These are phyloP conservation scores for Colletotrichum navitas DNA, from an alignment of 2,329 filamentous ascomycete genomes.

Conservation along the genomic window DNA sequence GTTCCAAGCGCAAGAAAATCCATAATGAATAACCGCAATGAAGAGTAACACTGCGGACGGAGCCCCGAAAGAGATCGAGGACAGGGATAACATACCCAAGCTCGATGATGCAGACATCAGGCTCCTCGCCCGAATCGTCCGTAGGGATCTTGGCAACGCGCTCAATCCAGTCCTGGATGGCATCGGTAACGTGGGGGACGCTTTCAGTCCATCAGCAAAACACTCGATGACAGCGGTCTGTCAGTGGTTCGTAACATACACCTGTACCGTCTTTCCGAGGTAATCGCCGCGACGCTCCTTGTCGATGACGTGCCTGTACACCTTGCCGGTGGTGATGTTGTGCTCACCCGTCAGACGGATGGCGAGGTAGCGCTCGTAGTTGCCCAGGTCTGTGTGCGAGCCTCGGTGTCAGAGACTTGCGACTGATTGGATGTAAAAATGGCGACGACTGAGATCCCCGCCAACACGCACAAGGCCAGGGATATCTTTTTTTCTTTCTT, in stretches of 20 bases:
- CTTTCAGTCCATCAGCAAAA: constrained; percentile 16
- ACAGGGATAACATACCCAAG: constrained; percentile 59
- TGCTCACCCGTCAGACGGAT: constrained; percentile 86
- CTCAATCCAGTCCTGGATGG: constrained; percentile 93
- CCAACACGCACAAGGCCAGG: not conserved
- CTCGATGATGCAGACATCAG: constrained; percentile 86
- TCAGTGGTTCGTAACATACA: constrained; percentile 53
- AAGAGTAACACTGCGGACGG: too few relatives aligned
- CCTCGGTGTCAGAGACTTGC: constrained; percentile 39
- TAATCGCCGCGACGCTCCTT: constrained; percentile 78
- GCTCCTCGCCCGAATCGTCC: constrained; percentile 83
- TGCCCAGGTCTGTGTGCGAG: constrained; percentile 61
- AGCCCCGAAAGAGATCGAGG: not conserved
- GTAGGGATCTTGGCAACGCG: constrained; percentile 87
- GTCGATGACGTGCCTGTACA: constrained; percentile 90
- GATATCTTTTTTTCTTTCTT: not conserved
- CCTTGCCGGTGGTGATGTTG: constrained; percentile 98
- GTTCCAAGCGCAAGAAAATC: not conserved
- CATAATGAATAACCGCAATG: not conserved
- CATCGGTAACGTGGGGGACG: constrained; percentile 91
- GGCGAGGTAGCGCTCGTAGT: constrained; percentile 78
- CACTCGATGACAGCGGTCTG: not conserved
- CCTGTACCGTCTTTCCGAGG: constrained; percentile 88
- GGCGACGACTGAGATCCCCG: constrained; percentile 1
- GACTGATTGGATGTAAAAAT: constrained; percentile 2